Base-by-base conservation (phyloP, 2,329 filamentous ascomycete species). In the Cordyceps cicadae region DNA sequence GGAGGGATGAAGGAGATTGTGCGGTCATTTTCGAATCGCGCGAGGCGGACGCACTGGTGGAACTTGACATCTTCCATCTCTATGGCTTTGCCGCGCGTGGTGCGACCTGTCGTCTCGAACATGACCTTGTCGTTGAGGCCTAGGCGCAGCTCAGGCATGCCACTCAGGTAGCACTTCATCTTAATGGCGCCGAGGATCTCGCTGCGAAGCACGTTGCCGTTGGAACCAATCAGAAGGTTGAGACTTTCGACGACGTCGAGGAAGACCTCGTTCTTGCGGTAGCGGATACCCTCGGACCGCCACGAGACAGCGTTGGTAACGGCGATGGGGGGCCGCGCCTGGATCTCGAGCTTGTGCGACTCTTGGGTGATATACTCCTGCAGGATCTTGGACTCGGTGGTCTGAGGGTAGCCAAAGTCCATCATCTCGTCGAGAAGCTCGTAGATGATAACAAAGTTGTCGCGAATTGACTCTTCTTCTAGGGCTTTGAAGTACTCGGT, bases 51-150 rank as follows among this genome's bases (percentile, higher is more conserved):
- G 71, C 94, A 99, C 75, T 99, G 94, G 76, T 99, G 94, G 75
- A 99, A 99, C 71, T 99, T 99, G 75, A 99, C 94, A 68, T 99
- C 94, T 71, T 99, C 94, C 94, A 99, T 99, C 77, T 99, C 94
- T 65, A 99, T 94, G 11, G 94, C 90, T 77, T 99, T 99, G 63
- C 94, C 94, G 69, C 94, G 81, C 46, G 93, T 97, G 17, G 93
- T 91, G 63, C 94, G 84, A 32, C 94, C 94, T 0, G 94, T 99
- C 4, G 92, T 96, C 77, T 99, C 94, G 71, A 99, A 99, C 94
- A 99, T 99, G 74, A 91, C 94, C 77, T 99, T 99, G 80, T 99
- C 94, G 78, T 99, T 99, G 71, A 99, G 78, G 5, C 94, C 94
- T 55, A 99, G 77, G 32, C 94, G 88, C 70, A 99, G 77, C 77